Conservation (phyloP, 73 alveolate species). For the Tetrahymena elliotti region DNA sequence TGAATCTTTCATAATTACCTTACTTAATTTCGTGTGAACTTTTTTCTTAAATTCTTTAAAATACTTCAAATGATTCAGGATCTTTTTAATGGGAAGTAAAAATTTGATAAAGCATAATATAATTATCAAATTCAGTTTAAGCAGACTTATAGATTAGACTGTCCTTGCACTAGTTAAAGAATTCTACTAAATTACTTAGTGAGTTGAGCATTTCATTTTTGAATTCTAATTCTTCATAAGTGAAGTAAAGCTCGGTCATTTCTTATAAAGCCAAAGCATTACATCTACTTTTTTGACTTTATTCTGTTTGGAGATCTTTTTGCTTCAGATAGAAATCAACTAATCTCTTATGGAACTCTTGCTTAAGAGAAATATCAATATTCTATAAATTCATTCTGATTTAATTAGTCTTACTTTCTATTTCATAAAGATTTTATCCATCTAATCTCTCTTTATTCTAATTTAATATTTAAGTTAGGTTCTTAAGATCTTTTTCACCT, state of each 20-base stretch:
- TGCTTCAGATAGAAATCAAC: neutral
- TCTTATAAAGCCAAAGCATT: neutral
- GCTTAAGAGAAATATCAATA: neutral
- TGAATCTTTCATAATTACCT: neutral
- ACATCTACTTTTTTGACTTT: neutral
- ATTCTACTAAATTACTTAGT: neutral
- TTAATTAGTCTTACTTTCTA: neutral
- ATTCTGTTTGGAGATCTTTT: neutral
- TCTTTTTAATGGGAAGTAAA: neutral
- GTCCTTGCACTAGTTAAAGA: neutral
- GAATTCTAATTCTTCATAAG: neutral
- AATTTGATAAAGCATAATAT: neutral
- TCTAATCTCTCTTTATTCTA: neutral
- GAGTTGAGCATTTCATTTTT: neutral
- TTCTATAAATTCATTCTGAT: neutral
- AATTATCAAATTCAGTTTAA: neutral
- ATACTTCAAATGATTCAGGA: neutral
- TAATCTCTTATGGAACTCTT: neutral
- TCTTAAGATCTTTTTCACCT: neutral
- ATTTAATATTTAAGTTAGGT: neutral
- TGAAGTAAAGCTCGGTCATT: neutral
- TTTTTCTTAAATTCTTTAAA: neutral
- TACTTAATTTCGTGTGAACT: neutral
- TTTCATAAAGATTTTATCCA: neutral
- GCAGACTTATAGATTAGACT: neutral